Conservation (phyloP, 2,329 filamentous ascomycete genomes). For the Colletotrichum graminicola region DNA sequence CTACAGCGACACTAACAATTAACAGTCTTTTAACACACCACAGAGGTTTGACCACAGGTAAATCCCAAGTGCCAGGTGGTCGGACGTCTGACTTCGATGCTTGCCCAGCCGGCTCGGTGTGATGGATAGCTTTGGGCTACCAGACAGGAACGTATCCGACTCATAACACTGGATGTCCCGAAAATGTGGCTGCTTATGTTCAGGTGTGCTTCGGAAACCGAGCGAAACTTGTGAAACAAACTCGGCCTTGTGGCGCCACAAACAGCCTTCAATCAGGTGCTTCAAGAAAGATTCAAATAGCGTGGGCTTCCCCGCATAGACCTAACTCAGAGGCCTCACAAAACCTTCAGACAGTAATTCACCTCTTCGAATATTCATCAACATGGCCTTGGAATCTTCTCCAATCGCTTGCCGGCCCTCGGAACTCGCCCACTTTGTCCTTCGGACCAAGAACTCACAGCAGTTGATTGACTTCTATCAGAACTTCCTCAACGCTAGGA, state of each 20-base stretch:
- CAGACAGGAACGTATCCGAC: neutral
- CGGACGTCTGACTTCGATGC: slow-evolving; percentile 33
- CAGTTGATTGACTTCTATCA: slow-evolving; percentile 53
- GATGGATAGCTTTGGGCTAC: too few species aligned
- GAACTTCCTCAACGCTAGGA: slow-evolving; percentile 51
- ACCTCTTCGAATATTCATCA: neutral
- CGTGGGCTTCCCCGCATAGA: slow-evolving; percentile 10
- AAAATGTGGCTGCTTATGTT: too few species aligned
- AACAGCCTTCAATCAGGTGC: neutral
- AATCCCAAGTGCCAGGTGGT: neutral
- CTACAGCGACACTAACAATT: neutral
- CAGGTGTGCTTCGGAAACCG: neutral
- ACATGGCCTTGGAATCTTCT: slow-evolving; percentile 20
- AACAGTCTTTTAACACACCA: neutral
- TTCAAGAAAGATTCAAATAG: neutral
- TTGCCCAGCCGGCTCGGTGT: slow-evolving; percentile 7
- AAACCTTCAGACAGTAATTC: neutral
- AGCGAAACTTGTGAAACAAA: slow-evolving; percentile 11
- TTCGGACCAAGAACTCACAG: slow-evolving; percentile 16
- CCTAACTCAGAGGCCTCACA: too few species aligned
- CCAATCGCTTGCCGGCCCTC: slow-evolving; percentile 26
- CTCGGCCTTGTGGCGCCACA: neutral
- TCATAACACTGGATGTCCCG: neutral
- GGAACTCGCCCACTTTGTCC: slow-evolving; percentile 33
- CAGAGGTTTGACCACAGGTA: neutral